These are phyloP conservation scores for Trebouxia sp. DNA, from an alignment of 139 green algal genomes.

Conservation along the genomic window DNA sequence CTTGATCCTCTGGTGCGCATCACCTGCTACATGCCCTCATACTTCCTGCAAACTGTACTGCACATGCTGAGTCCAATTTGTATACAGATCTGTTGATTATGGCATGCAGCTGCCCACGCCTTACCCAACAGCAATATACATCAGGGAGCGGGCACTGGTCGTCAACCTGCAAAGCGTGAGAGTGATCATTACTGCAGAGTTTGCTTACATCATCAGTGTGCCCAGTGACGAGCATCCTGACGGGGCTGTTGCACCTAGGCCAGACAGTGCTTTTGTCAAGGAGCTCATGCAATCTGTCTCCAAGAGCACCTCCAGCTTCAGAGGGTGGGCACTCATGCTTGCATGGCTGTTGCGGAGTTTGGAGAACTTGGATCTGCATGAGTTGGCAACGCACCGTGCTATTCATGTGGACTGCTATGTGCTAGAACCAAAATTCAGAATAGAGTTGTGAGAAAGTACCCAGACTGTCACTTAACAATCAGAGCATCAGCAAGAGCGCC, in stretches of 20 bases:
- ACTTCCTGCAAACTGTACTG: too few relatives aligned
- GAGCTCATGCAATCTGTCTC: not conserved
- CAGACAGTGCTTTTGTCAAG: not conserved
- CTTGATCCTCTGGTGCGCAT: not conserved
- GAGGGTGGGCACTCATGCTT: not conserved
- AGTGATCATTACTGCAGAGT: conserved; percentile 29
- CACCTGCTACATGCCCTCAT: too few relatives aligned
- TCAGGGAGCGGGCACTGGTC: conserved; percentile 32
- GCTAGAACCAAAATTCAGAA: too few relatives aligned
- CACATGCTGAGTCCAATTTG: too few relatives aligned
- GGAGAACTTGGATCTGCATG: not conserved
- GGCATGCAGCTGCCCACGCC: conserved; percentile 20
- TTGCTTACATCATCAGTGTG: not conserved
- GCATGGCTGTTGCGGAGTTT: not conserved
- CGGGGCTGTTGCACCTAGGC: not conserved
- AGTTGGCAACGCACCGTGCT: not conserved
- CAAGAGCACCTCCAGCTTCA: not conserved
- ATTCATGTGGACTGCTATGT: too few relatives aligned
- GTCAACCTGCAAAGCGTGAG: conserved; percentile 36
- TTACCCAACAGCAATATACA: conserved; percentile 37
- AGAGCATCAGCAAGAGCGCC: too few relatives aligned
- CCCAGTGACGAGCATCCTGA: not conserved
- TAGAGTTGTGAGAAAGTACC: too few relatives aligned
- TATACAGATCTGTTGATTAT: not conserved
- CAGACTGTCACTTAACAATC: too few relatives aligned